Evolutionary conservation across 768 basidiomycete species (phyloP), one percentile per base, ranked within the genome.

Genomic region (Agaricus subrufescens): DNA sequence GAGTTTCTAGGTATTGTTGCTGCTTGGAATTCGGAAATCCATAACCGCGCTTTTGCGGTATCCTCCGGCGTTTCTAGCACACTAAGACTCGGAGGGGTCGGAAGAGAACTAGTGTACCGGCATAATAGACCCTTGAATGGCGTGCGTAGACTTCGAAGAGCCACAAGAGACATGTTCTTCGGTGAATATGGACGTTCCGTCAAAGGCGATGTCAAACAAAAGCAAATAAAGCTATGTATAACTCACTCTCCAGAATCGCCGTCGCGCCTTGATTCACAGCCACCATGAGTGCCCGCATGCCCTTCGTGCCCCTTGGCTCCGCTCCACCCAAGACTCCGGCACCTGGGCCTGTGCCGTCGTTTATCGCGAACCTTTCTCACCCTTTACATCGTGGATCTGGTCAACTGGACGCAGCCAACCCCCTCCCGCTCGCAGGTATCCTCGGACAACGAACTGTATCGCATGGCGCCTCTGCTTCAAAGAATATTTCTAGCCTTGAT

Each of bases 11-110:
- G 83, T 38, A 88, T 78, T 3, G 67, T 62, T 10, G 64, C 62
- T 7, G 61, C 56, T 46, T 72, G 75, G 66, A 89, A 89, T 19
- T 64, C 58, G 1, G 70, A 62, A 30, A 85, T 63, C 87, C 88
- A 90, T 34, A 62, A 62, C 14, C 78, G 74, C 8, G 86, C 88
- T 52, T 73, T 66, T 5, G 70, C 65, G 11, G 65, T 72, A 45
- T 84, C 79, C 52, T 73, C 69, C 1, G 75, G 62, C 0, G 75
- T 45, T 45, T 56, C 55, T 26, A 46, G 43, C 23, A 50, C 48
- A 6, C 15, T 45, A 27, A 56, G 31, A 40, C 34, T 34, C 8
- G 48, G 48, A 12, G 55, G 55, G 37, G 40, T 30, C 14, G 55
- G 34, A 11, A 34, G 34, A 34, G 34, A 34, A 34, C 34, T 34